Evolutionary conservation across 306 rosid genomes (phyloP), one percentile per base, ranked within the genome.

Genomic region (Castanea mollissima): DNA sequence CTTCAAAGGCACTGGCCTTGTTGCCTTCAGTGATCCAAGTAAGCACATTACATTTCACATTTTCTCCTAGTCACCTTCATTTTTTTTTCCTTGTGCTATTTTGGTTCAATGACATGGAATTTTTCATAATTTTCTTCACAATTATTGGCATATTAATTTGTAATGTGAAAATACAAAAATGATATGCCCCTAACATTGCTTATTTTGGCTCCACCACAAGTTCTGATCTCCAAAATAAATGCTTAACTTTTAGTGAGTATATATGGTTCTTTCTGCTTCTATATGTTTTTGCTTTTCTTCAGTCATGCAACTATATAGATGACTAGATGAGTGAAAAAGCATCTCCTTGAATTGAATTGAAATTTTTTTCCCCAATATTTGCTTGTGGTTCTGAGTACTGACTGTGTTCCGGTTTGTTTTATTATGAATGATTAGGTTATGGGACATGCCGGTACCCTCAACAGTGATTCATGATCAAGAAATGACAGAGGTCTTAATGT

Each of bases 21-120:
- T 85, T 15, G 80, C 91, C 41, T 85, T 87, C 74, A 77, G 76
- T 27, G 87, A 87, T 83, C 91, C 91, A 55, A 83, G 91, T 87
- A 83, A 80, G 88, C 23, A 15, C 11, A 15, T 56, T 11, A 0
- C 16, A 20, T 56, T 18, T 0, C 16, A 56, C 4, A 23, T 15
- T 5, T 3, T 73, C 7, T 35, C 7, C 5, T 1, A 5, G 8
- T 49, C 8, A 12, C 15, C 35, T 6, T 27, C 8, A 19, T 25
- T 2, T 34, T 27, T 18, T 38, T 15, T 9, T 19, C 4, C 11
- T 41, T 41, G 46, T 41, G 46, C 12, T 41, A 41, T 41, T 38
- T 41, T 8, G 46, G 46, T 41, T 41, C 46, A 41, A 41, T 41
- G 46, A 8, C 46, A 41, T 41, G 46, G 0, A 41, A 41, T 2